phyloP scores from a whole-genome alignment of 345 rosid genomes.

The Raphanus sativus region DNA sequence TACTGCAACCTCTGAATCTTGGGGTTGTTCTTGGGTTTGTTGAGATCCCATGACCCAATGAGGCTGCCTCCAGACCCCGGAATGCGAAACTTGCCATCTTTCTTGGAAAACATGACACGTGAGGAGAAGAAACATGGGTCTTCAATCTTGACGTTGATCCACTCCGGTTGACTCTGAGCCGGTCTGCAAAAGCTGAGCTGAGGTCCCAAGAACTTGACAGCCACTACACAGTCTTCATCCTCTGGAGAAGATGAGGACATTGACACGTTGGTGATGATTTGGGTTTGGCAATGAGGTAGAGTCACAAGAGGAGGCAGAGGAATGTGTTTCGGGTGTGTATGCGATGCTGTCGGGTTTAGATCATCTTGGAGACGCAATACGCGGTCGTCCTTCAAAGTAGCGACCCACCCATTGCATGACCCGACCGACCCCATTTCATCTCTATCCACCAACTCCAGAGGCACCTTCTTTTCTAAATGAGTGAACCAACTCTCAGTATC shows the following conservation, averaged over 20 bases:
- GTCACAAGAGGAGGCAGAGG: neutral
- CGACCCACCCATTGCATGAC: neutral
- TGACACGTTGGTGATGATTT: neutral
- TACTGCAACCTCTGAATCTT: neutral
- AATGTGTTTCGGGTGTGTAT: neutral
- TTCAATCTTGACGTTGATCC: neutral
- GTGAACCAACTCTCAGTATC: neutral
- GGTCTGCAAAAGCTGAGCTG: neutral
- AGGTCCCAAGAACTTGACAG: neutral
- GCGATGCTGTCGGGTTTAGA: neutral
- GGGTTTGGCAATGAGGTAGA: neutral
- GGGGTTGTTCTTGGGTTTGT: neutral
- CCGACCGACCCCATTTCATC: neutral
- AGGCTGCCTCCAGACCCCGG: neutral
- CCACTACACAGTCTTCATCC: neutral
- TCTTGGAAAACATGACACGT: neutral
- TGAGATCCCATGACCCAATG: neutral
- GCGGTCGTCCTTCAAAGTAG: neutral
- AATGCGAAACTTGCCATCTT: neutral
- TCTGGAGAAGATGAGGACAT: neutral
- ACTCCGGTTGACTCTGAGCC: neutral
- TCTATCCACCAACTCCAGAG: neutral
- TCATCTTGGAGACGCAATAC: neutral
- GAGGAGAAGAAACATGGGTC: neutral
- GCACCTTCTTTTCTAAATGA: neutral